Evolutionary conservation across 495 filamentous ascomycete species (phyloP), one percentile per base, ranked within the genome.

Genomic region (Clohesyomyces aquaticus): DNA sequence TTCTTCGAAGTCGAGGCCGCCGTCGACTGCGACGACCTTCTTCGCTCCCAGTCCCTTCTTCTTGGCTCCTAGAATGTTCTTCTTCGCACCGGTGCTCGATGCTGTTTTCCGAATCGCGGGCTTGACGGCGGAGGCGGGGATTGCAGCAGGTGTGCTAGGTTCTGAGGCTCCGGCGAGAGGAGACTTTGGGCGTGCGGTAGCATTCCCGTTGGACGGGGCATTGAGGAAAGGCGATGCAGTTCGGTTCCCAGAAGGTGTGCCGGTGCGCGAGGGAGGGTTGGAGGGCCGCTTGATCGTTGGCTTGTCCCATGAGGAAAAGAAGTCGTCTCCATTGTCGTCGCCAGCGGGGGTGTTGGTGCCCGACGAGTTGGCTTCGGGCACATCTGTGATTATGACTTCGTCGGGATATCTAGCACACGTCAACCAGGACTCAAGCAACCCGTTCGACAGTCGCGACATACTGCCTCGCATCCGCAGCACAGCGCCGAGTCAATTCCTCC

Each of bases 251-350:
- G 14, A 85, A 3, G 93, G 91, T 3, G 94, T 98, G 32, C 87
- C 87, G 35, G 91, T 94, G 72, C 94, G 88, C 29, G 93, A 96
- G 28, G 93, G 85, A 26, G 94, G 94, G 62, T 96, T 94, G 68
- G 90, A 96, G 9, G 93, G 95, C 59, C 93, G 89, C 80, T 98
- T 98, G 79, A 98, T 96, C 3, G 91, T 84, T 2, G 94, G 94
- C 77, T 96, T 96, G 74, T 98, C 95, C 93, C 93, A 98, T 0
- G 91, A 96, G 9, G 93, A 96, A 80, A 98, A 98, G 82, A 98
- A 98, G 75, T 98, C 93, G 65, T 95, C 91, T 9, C 89, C 91
- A 23, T 80, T 77, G 61, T 98, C 93, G 61, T 98, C 93, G 54
- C 82, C 86, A 46, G 87, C 81, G 41, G 90, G 89, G 19, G 91